A percentile compares a stretch with the other conserved stretches of the same genome.
Evolutionary conservation across 164 flowering plant genomes (phyloP).

Genomic region (Berberis thunbergii): DNA sequence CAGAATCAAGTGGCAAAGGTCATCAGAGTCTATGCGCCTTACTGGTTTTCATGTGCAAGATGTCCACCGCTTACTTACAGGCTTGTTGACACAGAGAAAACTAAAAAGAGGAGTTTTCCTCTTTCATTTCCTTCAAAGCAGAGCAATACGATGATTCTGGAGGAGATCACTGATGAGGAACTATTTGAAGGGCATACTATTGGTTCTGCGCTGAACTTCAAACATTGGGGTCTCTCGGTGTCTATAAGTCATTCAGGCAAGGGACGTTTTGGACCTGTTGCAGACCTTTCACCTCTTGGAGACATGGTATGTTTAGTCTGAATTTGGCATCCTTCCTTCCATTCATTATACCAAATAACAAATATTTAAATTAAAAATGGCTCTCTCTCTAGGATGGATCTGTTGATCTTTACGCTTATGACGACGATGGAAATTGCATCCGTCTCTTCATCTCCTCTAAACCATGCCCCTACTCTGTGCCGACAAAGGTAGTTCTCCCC

Average conservation of each 20-base stretch:
- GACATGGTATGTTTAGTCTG: constrained; percentile 57
- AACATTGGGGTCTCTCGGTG: constrained; percentile 56
- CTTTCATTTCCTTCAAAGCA: constrained; percentile 41
- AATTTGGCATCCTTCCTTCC: neutral
- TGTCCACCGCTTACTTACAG: constrained; percentile 76
- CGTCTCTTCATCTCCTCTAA: constrained; percentile 78
- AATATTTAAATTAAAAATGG: neutral
- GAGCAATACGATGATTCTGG: constrained; percentile 32
- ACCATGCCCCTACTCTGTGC: constrained; percentile 81
- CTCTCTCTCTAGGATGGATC: constrained; percentile 70
- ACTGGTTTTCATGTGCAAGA: constrained; percentile 68
- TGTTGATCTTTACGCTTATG: constrained; percentile 68
- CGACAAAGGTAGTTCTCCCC: constrained; percentile 63
- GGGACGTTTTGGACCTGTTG: constrained; percentile 60
- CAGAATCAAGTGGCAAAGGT: constrained; percentile 34
- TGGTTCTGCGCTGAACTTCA: constrained; percentile 69
- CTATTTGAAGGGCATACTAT: constrained; percentile 73
- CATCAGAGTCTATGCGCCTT: constrained; percentile 77
- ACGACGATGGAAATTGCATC: constrained; percentile 62
- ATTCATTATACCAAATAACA: neutral
- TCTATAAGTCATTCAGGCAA: constrained; percentile 41
- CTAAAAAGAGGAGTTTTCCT: constrained; percentile 25
- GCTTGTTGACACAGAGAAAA: constrained; percentile 39
- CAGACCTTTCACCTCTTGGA: constrained; percentile 81
- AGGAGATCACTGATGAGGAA: constrained; percentile 79